Conservation (phyloP, 140 eudicot species). For the Bidens hawaiensis region DNA sequence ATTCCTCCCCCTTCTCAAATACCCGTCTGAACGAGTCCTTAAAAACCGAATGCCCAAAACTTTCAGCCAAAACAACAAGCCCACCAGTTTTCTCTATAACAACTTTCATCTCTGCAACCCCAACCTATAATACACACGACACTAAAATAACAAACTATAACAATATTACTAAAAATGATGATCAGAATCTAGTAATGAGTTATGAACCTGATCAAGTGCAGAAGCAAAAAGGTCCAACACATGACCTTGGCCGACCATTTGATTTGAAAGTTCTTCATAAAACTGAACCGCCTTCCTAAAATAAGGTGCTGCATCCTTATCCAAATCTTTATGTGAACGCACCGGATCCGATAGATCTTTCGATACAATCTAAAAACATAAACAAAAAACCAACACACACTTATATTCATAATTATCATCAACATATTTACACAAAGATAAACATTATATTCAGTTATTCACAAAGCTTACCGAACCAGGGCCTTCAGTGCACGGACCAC, state of each 20-base stretch:
- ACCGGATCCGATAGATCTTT: conserved; percentile 94
- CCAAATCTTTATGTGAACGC: conserved; percentile 97
- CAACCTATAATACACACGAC: conserved; percentile 53
- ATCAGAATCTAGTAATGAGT: conserved; percentile 10
- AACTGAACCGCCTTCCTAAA: conserved; percentile 82
- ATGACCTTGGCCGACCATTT: conserved; percentile 93
- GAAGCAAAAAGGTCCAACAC: conserved; percentile 98
- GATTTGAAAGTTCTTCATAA: conserved; percentile 83
- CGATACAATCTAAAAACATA: conserved; percentile 67
- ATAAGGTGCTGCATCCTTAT: conserved; percentile 96
- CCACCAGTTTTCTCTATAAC: conserved; percentile 94
- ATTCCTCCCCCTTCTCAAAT: conserved; percentile 86
- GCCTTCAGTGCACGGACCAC: conserved; percentile 99
- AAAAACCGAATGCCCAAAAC: conserved; percentile 96
- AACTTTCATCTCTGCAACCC: conserved; percentile 99
- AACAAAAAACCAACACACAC: conserved; percentile 14
- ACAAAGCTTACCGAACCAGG: conserved; percentile 85
- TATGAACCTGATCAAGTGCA: conserved; percentile 92
- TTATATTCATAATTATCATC: conserved; percentile 1
- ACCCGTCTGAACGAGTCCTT: conserved; percentile 90
- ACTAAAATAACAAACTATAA: conserved; percentile 5
- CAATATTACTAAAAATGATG: neutral
- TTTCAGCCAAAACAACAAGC: conserved; percentile 86
- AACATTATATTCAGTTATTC: no score
- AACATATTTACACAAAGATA: neutral